These are phyloP conservation scores for Fusarium nanum DNA, from an alignment of 2,329 filamentous ascomycete species.

Conservation along the genomic window DNA sequence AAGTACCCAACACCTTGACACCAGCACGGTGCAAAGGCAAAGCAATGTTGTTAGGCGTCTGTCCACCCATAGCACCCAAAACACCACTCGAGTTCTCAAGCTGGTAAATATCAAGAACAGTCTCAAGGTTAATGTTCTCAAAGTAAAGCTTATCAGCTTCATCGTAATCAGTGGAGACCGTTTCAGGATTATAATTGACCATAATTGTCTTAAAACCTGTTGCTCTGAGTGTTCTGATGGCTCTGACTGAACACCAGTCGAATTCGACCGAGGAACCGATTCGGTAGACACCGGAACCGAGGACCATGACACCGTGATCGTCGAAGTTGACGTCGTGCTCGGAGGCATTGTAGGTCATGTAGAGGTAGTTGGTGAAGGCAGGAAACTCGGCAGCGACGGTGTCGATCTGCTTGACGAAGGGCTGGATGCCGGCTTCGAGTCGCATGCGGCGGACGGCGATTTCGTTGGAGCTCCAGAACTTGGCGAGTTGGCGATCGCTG, in stretches of 20 bases:
- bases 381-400: slow-evolving; percentile 98
- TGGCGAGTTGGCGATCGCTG: slow-evolving; percentile 91
- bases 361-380: slow-evolving; percentile 93
- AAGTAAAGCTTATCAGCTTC: slow-evolving; percentile 96
- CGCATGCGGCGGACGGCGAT: slow-evolving; percentile 86
- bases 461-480: slow-evolving; percentile 95
- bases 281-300: slow-evolving; percentile 95
- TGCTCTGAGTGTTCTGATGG: slow-evolving; percentile 88
- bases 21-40: slow-evolving; percentile 88
- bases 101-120: slow-evolving; percentile 92
- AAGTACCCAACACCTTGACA: slow-evolving; percentile 93
- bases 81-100: slow-evolving; percentile 86
- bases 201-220: slow-evolving; percentile 93
- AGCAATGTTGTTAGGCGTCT: slow-evolving; percentile 98
- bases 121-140: slow-evolving; percentile 93
- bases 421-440: slow-evolving; percentile 86
- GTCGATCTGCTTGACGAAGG: slow-evolving; percentile 97
- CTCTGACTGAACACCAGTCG: slow-evolving; percentile 97
- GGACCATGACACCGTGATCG: slow-evolving; percentile 94
- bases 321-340: slow-evolving; percentile 86
- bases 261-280: slow-evolving; percentile 99
- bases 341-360: slow-evolving; percentile 92
- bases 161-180: slow-evolving; percentile 90
- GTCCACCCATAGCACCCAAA: slow-evolving; percentile 94
- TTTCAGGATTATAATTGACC: slow-evolving; percentile 95